Evolutionary conservation across 1,139 yeast genomes (phyloP), one percentile per base, ranked within the genome.

Genomic region (Kodamaea plutei): DNA sequence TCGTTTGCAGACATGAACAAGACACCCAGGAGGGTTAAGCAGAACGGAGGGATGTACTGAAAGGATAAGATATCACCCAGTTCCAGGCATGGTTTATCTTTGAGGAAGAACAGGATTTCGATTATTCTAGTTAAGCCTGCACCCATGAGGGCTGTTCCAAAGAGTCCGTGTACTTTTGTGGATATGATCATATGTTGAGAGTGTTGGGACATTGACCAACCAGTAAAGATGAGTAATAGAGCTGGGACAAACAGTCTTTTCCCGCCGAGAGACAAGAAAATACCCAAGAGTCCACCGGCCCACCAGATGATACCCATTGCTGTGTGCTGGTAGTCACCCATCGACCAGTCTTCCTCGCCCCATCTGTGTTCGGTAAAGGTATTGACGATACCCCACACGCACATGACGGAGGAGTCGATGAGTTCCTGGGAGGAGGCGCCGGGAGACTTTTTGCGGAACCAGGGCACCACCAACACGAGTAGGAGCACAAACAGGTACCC

Each of bases 291-390:
- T 2, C 96, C 97, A 29, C 95, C 94, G 35, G 87, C 76, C 93
- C 96, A 88, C 95, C 96, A 89, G 23, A 89, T 71, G 36, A 89
- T 83, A 2, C 97, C 97, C 95, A 89, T 87, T 16, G 94, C 76
- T 0, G 97, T 87, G 56, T 88, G 96, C 58, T 88, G 96, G 53
- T 81, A 85, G 53, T 84, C 94, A 4, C 95, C 93, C 67, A 84
- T 93, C 29, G 73, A 69, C 97, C 97, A 89, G 7, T 67, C 74
- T 50, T 85, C 91, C 28, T 56, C 54, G 20, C 95, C 95, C 96
- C 96, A 88, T 40, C 96, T 65, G 55, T 89, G 97, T 55, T 89
- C 97, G 1, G 97, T 89, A 54, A 89, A 89, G 0, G 96, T 87
- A 54, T 89, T 89, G 38, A 89, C 83, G 23, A 88, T 76, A 5